These are phyloP conservation scores for Gynostemma pentaphyllum DNA, from an alignment of 306 rosid genomes.

Conservation along the genomic window DNA sequence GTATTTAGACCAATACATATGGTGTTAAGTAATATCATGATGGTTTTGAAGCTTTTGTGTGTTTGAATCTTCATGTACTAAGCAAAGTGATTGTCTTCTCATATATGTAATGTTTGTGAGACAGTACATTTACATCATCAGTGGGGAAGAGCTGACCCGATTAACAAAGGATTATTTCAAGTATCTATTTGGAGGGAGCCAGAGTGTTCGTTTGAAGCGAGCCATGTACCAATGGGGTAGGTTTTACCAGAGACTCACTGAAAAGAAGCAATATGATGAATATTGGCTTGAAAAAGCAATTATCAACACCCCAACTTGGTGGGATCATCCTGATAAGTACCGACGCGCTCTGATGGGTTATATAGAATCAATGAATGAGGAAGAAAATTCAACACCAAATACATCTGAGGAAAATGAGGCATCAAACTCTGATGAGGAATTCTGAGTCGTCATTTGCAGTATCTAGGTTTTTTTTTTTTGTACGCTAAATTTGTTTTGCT, in stretches of 20 bases:
- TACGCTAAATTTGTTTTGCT: not conserved
- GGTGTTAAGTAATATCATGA: not conserved
- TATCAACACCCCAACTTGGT: conserved; percentile 6
- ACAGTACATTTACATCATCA: conserved; percentile 65
- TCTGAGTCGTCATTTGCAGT: not conserved
- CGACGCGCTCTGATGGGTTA: not conserved
- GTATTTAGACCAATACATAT: too few species aligned
- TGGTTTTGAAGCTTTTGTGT: not conserved
- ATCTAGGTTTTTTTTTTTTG: not conserved
- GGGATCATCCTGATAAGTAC: conserved; percentile 12
- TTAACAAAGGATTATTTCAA: conserved; percentile 55
- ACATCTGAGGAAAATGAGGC: not conserved
- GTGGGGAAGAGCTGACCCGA: conserved; percentile 49
- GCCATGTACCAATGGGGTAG: conserved; percentile 31
- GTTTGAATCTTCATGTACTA: too few species aligned
- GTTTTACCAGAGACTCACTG: conserved; percentile 17
- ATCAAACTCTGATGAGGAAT: not conserved
- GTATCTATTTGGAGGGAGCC: conserved; percentile 41
- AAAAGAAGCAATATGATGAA: conserved; percentile 18
- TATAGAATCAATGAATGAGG: not conserved
- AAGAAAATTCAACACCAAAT: not conserved
- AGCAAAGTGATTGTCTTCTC: too few species aligned
- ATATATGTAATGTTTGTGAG: not conserved
- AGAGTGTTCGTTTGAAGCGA: conserved; percentile 54
- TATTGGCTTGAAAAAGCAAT: conserved; percentile 8